Conservation (phyloP, 345 rosid species). For the Camelina sativa region DNA sequence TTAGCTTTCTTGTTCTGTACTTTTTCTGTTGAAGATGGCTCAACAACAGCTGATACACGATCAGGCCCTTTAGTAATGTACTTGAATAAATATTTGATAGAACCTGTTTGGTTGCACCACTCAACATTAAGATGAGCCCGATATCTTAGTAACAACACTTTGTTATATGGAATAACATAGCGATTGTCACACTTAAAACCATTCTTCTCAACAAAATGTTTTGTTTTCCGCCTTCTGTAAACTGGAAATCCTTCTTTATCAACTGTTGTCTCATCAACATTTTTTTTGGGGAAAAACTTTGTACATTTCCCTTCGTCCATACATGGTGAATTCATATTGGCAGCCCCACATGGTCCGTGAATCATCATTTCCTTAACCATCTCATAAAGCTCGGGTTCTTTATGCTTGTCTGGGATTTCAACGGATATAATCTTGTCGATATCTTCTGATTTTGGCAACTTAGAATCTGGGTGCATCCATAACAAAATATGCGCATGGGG, state of each 20-base stretch:
- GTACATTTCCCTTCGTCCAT: neutral
- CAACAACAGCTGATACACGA: neutral
- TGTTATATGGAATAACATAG: no score
- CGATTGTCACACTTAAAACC: no score
- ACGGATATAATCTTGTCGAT: neutral
- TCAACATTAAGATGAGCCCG: neutral
- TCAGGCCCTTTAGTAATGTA: neutral
- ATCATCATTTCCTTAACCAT: neutral
- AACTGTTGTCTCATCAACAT: neutral
- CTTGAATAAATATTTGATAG: slow-evolving; percentile 1
- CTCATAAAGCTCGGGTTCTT: neutral
- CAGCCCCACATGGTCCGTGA: neutral
- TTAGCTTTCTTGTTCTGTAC: no score
- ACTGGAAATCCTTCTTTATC: neutral
- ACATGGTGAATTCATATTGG: neutral
- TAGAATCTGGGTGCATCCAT: neutral
- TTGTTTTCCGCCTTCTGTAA: neutral
- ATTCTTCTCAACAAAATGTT: no score
- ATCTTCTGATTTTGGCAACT: neutral
- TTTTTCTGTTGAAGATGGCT: neutral
- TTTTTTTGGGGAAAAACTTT: neutral
- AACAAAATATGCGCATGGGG: neutral
- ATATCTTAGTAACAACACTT: no score
- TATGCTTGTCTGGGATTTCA: neutral
- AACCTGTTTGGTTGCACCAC: neutral